Evolutionary conservation across 495 filamentous ascomycete species (phyloP).

Genomic region (Penicillium taxi): DNA sequence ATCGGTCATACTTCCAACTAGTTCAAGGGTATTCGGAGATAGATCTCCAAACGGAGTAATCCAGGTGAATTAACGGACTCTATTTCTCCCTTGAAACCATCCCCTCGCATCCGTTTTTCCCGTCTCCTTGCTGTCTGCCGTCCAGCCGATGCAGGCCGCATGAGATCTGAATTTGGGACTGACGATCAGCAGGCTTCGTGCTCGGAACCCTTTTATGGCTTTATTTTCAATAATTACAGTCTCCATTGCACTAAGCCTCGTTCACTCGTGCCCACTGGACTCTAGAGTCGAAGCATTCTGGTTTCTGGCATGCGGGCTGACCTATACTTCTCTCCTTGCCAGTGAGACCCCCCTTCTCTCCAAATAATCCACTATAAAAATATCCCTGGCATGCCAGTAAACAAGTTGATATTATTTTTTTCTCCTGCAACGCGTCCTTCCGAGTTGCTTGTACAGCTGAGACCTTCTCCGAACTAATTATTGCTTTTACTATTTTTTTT

Average conservation of each 20-base stretch:
- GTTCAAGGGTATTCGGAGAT: no score
- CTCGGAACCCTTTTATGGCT: slow-evolving; percentile 16
- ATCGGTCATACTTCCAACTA: no score
- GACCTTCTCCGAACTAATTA: slow-evolving; percentile 3
- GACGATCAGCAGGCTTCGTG: slow-evolving; percentile 19
- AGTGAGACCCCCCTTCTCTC: slow-evolving; percentile 14
- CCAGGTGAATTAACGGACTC: slow-evolving; percentile 6
- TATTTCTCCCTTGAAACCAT: neutral
- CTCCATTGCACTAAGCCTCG: slow-evolving; percentile 10
- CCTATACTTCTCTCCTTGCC: slow-evolving; percentile 3
- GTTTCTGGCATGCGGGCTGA: slow-evolving; percentile 24
- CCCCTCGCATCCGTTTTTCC: slow-evolving; percentile 10
- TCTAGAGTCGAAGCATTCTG: slow-evolving; percentile 16
- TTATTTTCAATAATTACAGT: slow-evolving; percentile 14
- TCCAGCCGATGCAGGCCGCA: slow-evolving; percentile 13
- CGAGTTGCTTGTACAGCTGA: slow-evolving; percentile 2
- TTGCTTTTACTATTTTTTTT: slow-evolving; percentile 6
- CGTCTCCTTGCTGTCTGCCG: slow-evolving; percentile 4
- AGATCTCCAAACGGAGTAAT: neutral
- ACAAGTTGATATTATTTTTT: slow-evolving; percentile 22
- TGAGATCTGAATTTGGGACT: slow-evolving; percentile 10
- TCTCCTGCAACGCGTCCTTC: slow-evolving; percentile 10
- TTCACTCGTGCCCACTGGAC: slow-evolving; percentile 9
- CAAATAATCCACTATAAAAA: slow-evolving; percentile 25
- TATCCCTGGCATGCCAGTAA: slow-evolving; percentile 28